Conservation (phyloP, 768 basidiomycete genomes). For the Suillus subluteus region DNA sequence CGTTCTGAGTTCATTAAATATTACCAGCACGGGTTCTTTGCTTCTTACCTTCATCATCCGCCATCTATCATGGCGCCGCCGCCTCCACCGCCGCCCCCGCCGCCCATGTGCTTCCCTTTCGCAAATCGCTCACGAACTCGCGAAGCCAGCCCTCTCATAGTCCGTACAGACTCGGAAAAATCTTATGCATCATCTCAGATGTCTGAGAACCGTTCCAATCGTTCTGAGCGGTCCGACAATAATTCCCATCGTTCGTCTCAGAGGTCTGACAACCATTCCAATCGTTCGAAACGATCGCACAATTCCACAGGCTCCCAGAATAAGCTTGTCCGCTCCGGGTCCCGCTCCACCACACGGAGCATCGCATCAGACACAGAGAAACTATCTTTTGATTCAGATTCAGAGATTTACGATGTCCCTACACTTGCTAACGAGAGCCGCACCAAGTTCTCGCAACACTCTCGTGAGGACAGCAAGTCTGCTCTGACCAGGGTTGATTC, state of each 20-base stretch:
- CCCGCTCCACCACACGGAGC: slow-evolving; percentile 46
- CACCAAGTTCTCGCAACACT: slow-evolving; percentile 47
- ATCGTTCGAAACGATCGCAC: slow-evolving; percentile 26
- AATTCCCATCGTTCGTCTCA: slow-evolving; percentile 30
- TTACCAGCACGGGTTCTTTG: slow-evolving; percentile 23
- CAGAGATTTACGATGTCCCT: slow-evolving; percentile 56
- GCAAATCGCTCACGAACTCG: slow-evolving; percentile 30
- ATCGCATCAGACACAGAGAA: slow-evolving; percentile 48
- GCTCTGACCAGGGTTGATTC: slow-evolving; percentile 60
- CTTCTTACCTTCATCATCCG: slow-evolving; percentile 20
- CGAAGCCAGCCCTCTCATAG: slow-evolving; percentile 33
- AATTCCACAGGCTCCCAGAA: slow-evolving; percentile 15
- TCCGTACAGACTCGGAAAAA: slow-evolving; percentile 45
- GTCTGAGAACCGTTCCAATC: slow-evolving; percentile 31
- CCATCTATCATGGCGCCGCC: slow-evolving; percentile 50
- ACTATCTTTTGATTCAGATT: slow-evolving; percentile 62
- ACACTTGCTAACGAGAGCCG: slow-evolving; percentile 38
- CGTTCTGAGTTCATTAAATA: slow-evolving; percentile 16
- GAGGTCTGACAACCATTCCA: slow-evolving; percentile 23
- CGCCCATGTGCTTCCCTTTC: slow-evolving; percentile 67
- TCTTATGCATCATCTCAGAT: slow-evolving; percentile 45
- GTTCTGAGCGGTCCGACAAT: slow-evolving; percentile 28
- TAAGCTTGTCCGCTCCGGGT: slow-evolving; percentile 43
- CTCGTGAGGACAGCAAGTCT: slow-evolving; percentile 34
- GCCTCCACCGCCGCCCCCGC: slow-evolving; percentile 49